These are phyloP conservation scores for Fusarium sp. DNA, from an alignment of 2,329 filamentous ascomycete species.

Conservation along the genomic window DNA sequence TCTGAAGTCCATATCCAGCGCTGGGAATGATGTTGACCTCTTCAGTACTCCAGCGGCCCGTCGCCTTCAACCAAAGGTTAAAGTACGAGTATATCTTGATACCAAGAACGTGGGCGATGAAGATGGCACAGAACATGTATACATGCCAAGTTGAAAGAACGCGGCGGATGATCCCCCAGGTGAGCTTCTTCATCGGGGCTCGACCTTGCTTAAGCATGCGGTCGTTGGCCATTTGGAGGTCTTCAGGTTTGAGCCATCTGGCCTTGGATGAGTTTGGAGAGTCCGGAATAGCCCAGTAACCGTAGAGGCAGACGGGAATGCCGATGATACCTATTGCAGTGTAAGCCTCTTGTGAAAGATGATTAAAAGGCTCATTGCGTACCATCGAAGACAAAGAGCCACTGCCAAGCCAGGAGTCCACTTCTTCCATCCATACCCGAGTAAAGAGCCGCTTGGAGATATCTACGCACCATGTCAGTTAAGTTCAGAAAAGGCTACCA, in stretches of 20 bases:
- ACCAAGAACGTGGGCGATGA: constrained; percentile 49
- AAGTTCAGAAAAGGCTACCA: fast-evolving
- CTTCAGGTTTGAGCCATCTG: constrained; percentile 44
- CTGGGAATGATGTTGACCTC: constrained; percentile 66
- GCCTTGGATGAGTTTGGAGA: constrained; percentile 41
- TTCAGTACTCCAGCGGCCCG: constrained; percentile 43
- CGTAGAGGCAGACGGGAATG: constrained; percentile 47
- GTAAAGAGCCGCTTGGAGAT: constrained; percentile 57
- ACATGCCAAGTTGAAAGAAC: constrained; percentile 48
- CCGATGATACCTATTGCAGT: constrained; percentile 40
- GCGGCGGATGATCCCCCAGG: constrained; percentile 41
- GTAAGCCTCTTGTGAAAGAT: no score
- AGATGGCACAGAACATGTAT: constrained; percentile 50
- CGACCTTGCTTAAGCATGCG: constrained; percentile 48
- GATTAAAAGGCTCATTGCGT: no score
- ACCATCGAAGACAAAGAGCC: constrained; percentile 61
- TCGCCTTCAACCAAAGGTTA: constrained; percentile 50
- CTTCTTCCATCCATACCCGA: constrained; percentile 52
- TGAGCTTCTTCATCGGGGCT: constrained; percentile 47
- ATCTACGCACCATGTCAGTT: constrained; percentile 26
- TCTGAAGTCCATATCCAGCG: constrained; percentile 50
- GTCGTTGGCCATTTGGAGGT: constrained; percentile 44
- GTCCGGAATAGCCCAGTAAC: constrained; percentile 51
- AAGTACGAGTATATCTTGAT: constrained; percentile 53
- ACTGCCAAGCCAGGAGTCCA: constrained; percentile 57